phyloP scores from a whole-genome alignment of 345 rosid species.

The Boechera retrofracta region DNA sequence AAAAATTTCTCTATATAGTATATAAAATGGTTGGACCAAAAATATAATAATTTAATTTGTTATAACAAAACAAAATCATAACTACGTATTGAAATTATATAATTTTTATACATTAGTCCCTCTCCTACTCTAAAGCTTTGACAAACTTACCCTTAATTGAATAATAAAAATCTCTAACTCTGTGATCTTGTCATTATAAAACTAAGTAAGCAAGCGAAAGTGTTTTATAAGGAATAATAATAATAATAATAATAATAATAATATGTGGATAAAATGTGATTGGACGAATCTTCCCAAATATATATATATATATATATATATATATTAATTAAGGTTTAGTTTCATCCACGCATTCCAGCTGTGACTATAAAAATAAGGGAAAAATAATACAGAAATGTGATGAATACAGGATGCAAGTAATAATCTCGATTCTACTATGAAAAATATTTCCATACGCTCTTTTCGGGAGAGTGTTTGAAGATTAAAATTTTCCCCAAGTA shows the following conservation, averaged over 20 bases:
- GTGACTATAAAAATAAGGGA: neutral
- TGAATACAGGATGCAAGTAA: slow-evolving; percentile 21
- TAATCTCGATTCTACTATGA: neutral
- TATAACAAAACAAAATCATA: neutral
- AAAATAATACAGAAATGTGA: slow-evolving; percentile 18
- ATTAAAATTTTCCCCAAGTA: neutral
- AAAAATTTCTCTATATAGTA: too few species aligned
- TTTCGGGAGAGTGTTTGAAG: slow-evolving; percentile 7
- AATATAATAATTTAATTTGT: neutral
- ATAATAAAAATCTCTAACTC: neutral
- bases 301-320: too few species aligned
- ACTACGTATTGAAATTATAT: neutral
- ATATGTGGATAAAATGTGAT: neutral
- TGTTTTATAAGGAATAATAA: neutral
- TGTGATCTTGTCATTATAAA: slow-evolving; percentile 23
- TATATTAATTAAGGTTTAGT: slow-evolving; percentile 4
- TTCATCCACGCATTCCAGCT: slow-evolving; percentile 31
- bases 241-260: neutral
- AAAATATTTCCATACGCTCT: neutral
- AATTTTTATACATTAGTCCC: neutral
- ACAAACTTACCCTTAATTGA: neutral
- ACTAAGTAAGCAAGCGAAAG: slow-evolving; percentile 7
- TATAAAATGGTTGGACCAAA: neutral
- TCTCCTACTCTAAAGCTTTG: slow-evolving; percentile 18
- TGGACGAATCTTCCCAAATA: slow-evolving; percentile 22